A percentile compares a stretch with the other conserved stretches of the same genome.
phyloP scores from a whole-genome alignment of 495 filamentous ascomycete genomes.

The Penicillium bialowiezense region DNA sequence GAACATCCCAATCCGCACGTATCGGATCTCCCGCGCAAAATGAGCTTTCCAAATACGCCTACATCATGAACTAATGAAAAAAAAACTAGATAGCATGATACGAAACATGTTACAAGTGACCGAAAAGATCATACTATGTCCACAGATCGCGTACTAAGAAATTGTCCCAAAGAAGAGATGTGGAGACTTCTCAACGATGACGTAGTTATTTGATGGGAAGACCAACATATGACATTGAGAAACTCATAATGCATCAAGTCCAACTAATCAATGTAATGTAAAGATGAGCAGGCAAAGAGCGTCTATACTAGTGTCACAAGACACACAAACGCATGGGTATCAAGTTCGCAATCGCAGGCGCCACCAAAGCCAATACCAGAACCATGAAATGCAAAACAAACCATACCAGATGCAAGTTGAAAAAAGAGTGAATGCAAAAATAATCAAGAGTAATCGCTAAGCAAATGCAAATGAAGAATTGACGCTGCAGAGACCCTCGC shows the following conservation, averaged over 20 bases:
- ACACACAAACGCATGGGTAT: constrained; percentile 9
- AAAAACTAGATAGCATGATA: constrained; percentile 5
- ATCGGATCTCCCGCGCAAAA: constrained; percentile 24
- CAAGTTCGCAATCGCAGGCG: constrained; percentile 3
- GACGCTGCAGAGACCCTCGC: neutral
- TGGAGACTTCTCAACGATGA: no score
- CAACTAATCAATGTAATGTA: neutral
- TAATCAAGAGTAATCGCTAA: constrained; percentile 7
- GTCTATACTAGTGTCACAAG: constrained; percentile 5
- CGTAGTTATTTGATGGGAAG: neutral
- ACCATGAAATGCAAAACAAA: constrained; percentile 6
- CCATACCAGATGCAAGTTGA: neutral
- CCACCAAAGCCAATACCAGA: constrained; percentile 1
- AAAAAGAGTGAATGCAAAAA: constrained; percentile 8
- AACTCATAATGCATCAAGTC: neutral
- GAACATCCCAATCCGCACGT: constrained; percentile 48
- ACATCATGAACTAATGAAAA: constrained; percentile 8
- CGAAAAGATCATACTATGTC: no score
- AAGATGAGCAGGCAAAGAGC: constrained; percentile 1
- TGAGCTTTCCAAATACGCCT: neutral
- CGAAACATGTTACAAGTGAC: constrained; percentile 4
- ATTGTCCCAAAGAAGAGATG: no score
- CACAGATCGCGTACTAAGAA: no score
- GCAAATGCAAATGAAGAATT: constrained; percentile 1
- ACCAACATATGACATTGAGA: neutral